Evolutionary conservation across 208 protist species (phyloP).

Genomic region (Trypanosoma avium): DNA sequence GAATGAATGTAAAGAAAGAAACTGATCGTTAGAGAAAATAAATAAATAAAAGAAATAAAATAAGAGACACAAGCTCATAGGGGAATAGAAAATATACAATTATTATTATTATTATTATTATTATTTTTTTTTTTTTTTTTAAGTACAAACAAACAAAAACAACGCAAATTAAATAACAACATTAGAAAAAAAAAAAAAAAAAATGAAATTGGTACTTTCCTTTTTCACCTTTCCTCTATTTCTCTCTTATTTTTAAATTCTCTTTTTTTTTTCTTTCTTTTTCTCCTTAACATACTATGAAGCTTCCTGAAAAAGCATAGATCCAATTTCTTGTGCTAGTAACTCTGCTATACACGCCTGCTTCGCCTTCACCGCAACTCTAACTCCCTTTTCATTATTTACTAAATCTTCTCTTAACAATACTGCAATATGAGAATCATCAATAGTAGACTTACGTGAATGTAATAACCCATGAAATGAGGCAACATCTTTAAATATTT

Average conservation of each 20-base stretch:
- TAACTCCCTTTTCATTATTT: slow-evolving; percentile 38
- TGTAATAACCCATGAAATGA: slow-evolving; percentile 66
- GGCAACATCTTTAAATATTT: slow-evolving; percentile 68
- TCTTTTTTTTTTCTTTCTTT: slow-evolving; percentile 19
- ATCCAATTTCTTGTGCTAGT: slow-evolving; percentile 54
- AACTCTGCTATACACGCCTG: slow-evolving; percentile 48
- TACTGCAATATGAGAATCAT: slow-evolving; percentile 55
- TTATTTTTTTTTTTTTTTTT: neutral
- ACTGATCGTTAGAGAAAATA: neutral
- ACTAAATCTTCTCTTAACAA: slow-evolving; percentile 57
- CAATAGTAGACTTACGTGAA: slow-evolving; percentile 42
- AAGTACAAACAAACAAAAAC: neutral
- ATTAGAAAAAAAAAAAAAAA: neutral
- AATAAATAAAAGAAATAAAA: neutral
- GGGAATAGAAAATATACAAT: neutral
- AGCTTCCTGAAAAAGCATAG: slow-evolving; percentile 22
- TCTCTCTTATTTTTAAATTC: too few species aligned
- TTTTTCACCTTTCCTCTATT: slow-evolving; percentile 6
- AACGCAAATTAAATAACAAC: neutral
- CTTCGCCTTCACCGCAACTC: slow-evolving; percentile 46
- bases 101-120: neutral
- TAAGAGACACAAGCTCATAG: neutral
- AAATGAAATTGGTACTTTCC: too few species aligned
- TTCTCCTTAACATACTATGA: neutral
- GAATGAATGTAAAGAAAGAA: too few species aligned